Conservation (phyloP, 1,139 yeast genomes). For the Zygoascus hellenicus region DNA sequence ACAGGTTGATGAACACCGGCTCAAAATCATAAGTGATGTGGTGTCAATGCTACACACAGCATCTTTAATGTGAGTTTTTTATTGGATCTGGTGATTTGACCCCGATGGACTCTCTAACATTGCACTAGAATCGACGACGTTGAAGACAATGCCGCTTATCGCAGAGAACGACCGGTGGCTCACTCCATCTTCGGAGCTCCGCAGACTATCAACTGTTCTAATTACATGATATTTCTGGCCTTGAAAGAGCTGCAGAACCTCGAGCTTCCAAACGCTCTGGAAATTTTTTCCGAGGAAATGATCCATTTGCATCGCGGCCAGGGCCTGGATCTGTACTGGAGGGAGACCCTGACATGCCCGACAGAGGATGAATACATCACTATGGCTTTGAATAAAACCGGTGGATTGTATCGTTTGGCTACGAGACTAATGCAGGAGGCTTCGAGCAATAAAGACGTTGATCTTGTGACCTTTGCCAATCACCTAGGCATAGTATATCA, state of each 20-base stretch:
- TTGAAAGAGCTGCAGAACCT: slow-evolving; percentile 42
- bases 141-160: slow-evolving; percentile 63
- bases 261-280: slow-evolving; percentile 19
- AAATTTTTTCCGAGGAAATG: slow-evolving; percentile 52
- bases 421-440: slow-evolving; percentile 52
- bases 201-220: slow-evolving; percentile 75
- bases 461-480: slow-evolving; percentile 59
- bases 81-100: background rate
- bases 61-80: slow-evolving; percentile 41
- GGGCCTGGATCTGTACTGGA: slow-evolving; percentile 83
- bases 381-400: slow-evolving; percentile 87
- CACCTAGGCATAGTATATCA: slow-evolving; percentile 78
- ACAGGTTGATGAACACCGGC: slow-evolving; percentile 34
- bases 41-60: slow-evolving; percentile 60
- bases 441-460: slow-evolving; percentile 15
- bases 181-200: slow-evolving; percentile 73
- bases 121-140: slow-evolving; percentile 61
- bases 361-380: slow-evolving; percentile 58
- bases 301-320: slow-evolving; percentile 81
- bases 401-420: slow-evolving; percentile 76
- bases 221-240: slow-evolving; percentile 74
- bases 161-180: slow-evolving; percentile 76
- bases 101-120: background rate
- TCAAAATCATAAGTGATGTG: slow-evolving; percentile 39
- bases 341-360: slow-evolving; percentile 64